Base-by-base conservation (phyloP, 2,329 filamentous ascomycete genomes). In the Trichoderma atroviride region DNA sequence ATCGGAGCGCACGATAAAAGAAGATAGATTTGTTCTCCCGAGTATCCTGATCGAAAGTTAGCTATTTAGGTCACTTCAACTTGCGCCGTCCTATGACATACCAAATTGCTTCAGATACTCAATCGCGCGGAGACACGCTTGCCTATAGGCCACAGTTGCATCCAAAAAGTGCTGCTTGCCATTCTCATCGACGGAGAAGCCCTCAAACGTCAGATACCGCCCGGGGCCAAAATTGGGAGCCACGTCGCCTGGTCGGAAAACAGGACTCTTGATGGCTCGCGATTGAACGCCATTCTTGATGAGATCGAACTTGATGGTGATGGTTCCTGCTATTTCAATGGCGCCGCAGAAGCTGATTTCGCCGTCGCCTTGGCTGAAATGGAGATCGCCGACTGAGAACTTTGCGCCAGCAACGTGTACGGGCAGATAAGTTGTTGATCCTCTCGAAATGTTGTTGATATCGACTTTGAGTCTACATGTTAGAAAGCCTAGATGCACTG, bases 121-220 rank as follows among this genome's bases (percentile, higher is more conserved):
- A 43, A 80, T 79, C 1, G 75, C 76, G 74, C 86, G 85, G 35
- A 96, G 82, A 73, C 87, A 91, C 0, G 92, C 94, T 83, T 97
- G 92, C 13, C 93, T 86, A 76, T 97, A 97, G 5, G 94, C 93
- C 5, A 97, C 88, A 0, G 92, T 93, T 2, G 93, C 89, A 78
- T 97, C 94, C 79, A 96, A 85, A 77, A 92, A 97, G 77, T 96
- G 92, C 81, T 97, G 94, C 80, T 93, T 96, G 10, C 94, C 94
- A 33, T 92, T 81, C 80, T 96, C 88, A 75, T 97, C 94, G 24
- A 97, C 94, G 1, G 88, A 92, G 81, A 97, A 97, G 0, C 94
- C 94, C 77, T 97, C 78, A 22, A 80, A 80, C 3, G 76, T 77
- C 9, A 80, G 73, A 69, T 78, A 77, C 5, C 93, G 83, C 0